Percentiles rank a stretch among this genome's conserved stretches.
Conservation (phyloP, 192 early-diverging fungal genomes). For the Physocladia obscura region DNA sequence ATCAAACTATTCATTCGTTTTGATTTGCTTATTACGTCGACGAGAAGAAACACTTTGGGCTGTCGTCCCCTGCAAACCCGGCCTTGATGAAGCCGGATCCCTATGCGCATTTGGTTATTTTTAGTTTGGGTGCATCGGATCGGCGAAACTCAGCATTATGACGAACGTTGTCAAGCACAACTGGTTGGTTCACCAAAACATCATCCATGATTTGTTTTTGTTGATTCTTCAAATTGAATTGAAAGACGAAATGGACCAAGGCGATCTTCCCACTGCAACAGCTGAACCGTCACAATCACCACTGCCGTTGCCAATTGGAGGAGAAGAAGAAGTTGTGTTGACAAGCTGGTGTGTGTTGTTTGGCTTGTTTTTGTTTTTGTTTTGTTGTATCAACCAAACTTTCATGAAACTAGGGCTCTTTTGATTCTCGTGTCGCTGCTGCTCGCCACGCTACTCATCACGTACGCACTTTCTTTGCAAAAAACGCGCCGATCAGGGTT, state of each 20-base stretch:
- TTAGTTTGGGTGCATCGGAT: not conserved
- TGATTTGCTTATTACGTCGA: constrained; percentile 66
- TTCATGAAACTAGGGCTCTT: constrained; percentile 56
- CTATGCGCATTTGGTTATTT: constrained; percentile 39
- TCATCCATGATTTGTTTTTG: too few species aligned
- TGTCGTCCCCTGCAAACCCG: constrained; percentile 97
- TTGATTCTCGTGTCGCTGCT: constrained; percentile 83
- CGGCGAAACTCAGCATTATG: too few species aligned
- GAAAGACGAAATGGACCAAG: constrained; percentile 26
- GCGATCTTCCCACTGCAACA: not conserved
- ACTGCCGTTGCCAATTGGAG: not conserved
- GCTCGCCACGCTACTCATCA: constrained; percentile 79
- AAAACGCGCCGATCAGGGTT: constrained; percentile 75
- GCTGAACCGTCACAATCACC: not conserved
- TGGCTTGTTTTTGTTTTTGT: not conserved
- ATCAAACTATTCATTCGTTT: not conserved
- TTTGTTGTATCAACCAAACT: too few species aligned
- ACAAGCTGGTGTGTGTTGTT: constrained; percentile 18
- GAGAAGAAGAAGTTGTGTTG: constrained; percentile 20
- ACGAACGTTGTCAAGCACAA: constrained; percentile 98
- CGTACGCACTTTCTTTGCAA: constrained; percentile 90
- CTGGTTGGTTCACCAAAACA: constrained; percentile 95
- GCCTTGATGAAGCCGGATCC: constrained; percentile 99
- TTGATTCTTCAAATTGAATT: too few species aligned
- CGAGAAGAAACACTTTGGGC: constrained; percentile 94